Evolutionary conservation across 345 rosid genomes (phyloP).

Genomic region (Salix dunnii): DNA sequence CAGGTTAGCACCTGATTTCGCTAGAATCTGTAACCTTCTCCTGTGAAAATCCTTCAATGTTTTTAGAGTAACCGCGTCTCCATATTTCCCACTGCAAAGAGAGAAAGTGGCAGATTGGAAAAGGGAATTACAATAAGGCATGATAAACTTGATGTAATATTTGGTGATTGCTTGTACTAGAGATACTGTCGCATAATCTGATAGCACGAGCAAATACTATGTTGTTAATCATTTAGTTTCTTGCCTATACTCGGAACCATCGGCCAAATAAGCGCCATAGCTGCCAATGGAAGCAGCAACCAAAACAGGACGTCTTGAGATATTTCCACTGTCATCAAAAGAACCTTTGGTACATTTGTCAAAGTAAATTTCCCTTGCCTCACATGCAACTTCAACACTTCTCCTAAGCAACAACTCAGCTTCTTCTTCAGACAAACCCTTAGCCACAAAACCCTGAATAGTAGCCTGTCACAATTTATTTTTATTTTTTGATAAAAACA

Average conservation of each 20-base stretch:
- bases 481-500: not conserved
- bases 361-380: slow-evolving; percentile 68
- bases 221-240: not conserved
- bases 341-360: slow-evolving; percentile 55
- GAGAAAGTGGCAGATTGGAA: not conserved
- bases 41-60: slow-evolving; percentile 83
- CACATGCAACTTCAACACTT: slow-evolving; percentile 80
- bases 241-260: slow-evolving; percentile 90
- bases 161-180: not conserved
- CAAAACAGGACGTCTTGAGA: slow-evolving; percentile 48
- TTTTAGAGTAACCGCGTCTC: slow-evolving; percentile 49
- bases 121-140: not conserved
- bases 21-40: slow-evolving; percentile 70
- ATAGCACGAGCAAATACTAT: not conserved
- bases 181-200: not conserved
- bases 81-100: slow-evolving; percentile 63
- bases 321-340: slow-evolving; percentile 37
- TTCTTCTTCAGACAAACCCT: slow-evolving; percentile 61
- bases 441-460: slow-evolving; percentile 81
- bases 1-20: slow-evolving; percentile 63
- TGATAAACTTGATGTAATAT: not conserved
- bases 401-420: slow-evolving; percentile 57
- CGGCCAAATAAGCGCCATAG: slow-evolving; percentile 92
- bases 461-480: slow-evolving; percentile 52
- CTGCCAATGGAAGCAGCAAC: slow-evolving; percentile 94